phyloP scores from a whole-genome alignment of 495 filamentous ascomycete genomes.

The Talaromyces trachyspermus region DNA sequence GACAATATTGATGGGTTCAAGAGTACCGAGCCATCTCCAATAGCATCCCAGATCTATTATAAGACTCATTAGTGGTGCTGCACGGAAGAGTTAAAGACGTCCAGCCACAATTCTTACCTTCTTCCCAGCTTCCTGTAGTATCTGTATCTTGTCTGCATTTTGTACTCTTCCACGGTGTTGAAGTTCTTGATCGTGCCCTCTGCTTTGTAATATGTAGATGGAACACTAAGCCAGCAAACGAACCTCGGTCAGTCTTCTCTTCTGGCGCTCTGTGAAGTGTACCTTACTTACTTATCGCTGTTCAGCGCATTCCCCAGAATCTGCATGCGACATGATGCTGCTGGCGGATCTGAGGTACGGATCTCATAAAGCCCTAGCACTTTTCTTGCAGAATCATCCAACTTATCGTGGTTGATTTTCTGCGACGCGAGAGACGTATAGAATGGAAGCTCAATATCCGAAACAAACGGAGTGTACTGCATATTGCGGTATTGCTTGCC shows the following conservation, averaged over 20 bases:
- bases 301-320: constrained; percentile 80
- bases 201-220: constrained; percentile 65
- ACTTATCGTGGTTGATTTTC: constrained; percentile 94
- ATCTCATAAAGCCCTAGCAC: constrained; percentile 88
- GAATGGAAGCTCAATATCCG: constrained; percentile 91
- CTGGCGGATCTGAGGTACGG: constrained; percentile 56
- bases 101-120: constrained; percentile 50
- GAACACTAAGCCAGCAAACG: constrained; percentile 45
- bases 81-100: background rate
- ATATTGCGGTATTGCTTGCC: constrained; percentile 21
- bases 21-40: constrained; percentile 91
- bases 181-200: constrained; percentile 94
- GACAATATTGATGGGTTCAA: constrained; percentile 84
- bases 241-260: background rate
- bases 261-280: background rate
- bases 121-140: constrained; percentile 66
- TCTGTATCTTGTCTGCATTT: constrained; percentile 61
- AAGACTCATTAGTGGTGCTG: constrained; percentile 3
- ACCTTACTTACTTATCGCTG: constrained; percentile 61
- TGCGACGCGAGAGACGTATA: constrained; percentile 79
- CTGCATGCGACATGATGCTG: constrained; percentile 75
- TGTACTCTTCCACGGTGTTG: constrained; percentile 93
- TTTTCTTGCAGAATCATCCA: constrained; percentile 82
- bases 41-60: constrained; percentile 87
- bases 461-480: constrained; percentile 77